Conservation (phyloP, 2,329 filamentous ascomycete species). For the Zymoseptoria tritici region DNA sequence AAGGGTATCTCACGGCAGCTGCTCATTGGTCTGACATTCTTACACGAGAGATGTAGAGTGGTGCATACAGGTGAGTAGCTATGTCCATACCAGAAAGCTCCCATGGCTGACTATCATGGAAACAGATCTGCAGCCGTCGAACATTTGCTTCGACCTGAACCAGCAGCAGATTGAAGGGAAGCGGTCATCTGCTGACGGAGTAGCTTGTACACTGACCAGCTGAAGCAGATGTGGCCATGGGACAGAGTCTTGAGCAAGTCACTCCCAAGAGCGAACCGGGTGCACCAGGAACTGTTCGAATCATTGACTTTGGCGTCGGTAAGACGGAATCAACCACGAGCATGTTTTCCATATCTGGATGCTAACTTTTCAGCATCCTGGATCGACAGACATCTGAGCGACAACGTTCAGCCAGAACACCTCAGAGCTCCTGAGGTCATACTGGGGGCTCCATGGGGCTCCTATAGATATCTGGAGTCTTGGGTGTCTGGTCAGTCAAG, state of each 20-base stretch:
- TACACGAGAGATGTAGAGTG: conserved; percentile 12
- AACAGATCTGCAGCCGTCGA: conserved; percentile 22
- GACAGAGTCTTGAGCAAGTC: background rate
- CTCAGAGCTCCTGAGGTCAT: conserved; percentile 27
- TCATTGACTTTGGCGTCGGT: background rate
- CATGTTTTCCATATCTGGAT: background rate
- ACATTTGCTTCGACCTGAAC: conserved; percentile 19
- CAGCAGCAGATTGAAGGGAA: conserved; percentile 3
- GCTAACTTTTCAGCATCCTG: background rate
- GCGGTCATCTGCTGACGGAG: background rate
- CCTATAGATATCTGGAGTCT: conserved; percentile 26
- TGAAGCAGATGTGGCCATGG: background rate
- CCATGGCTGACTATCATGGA: background rate
- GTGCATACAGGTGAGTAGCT: conserved; percentile 10
- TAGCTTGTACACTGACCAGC: too few species aligned
- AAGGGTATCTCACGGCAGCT: conserved; percentile 15
- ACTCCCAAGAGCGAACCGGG: background rate
- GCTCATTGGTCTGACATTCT: conserved; percentile 12
- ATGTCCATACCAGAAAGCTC: background rate
- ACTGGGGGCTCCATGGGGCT: conserved; percentile 20
- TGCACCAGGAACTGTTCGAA: background rate
- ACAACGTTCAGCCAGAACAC: conserved; percentile 20
- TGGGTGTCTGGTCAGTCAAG: conserved; percentile 11
- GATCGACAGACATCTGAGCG: background rate
- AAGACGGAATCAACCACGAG: background rate